phyloP scores from a whole-genome alignment of 306 rosid genomes.

The Casuarina cunninghamiana region DNA sequence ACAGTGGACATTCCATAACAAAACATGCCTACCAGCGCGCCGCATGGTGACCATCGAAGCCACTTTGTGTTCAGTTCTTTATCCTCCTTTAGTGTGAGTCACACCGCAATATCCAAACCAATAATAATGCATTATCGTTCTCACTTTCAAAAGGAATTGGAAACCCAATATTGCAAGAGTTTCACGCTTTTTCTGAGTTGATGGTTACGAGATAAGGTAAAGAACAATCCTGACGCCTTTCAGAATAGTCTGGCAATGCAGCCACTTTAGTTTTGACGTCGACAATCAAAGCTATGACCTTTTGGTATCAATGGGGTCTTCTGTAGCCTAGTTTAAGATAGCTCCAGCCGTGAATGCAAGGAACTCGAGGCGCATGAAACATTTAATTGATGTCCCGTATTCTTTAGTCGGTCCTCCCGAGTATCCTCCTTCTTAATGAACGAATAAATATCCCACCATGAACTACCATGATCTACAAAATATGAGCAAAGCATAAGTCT shows the following conservation, averaged over 20 bases:
- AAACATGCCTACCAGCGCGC: not conserved
- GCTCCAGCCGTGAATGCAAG: not conserved
- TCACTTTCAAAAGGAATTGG: not conserved
- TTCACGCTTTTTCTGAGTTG: not conserved
- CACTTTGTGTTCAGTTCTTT: not conserved
- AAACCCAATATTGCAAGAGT: not conserved
- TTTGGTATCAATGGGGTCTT: not conserved
- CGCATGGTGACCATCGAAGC: conserved; percentile 4
- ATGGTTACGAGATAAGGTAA: not conserved
- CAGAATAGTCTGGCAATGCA: not conserved
- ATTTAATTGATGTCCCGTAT: no score
- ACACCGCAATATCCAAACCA: conserved; percentile 10
- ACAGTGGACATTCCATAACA: not conserved
- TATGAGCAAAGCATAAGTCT: no score
- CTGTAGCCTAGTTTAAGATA: not conserved
- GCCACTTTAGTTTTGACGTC: not conserved
- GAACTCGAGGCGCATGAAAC: not conserved
- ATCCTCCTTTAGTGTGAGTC: conserved; percentile 7
- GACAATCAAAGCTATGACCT: not conserved
- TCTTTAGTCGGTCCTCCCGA: no score
- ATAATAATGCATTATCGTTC: conserved; percentile 3
- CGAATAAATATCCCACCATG: no score
- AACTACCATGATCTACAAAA: no score
- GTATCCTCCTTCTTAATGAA: no score
- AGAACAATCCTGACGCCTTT: not conserved